Evolutionary conservation across 2,329 filamentous ascomycete species (phyloP), one percentile per base, ranked within the genome.

Genomic region (Phialocephala sp.): DNA sequence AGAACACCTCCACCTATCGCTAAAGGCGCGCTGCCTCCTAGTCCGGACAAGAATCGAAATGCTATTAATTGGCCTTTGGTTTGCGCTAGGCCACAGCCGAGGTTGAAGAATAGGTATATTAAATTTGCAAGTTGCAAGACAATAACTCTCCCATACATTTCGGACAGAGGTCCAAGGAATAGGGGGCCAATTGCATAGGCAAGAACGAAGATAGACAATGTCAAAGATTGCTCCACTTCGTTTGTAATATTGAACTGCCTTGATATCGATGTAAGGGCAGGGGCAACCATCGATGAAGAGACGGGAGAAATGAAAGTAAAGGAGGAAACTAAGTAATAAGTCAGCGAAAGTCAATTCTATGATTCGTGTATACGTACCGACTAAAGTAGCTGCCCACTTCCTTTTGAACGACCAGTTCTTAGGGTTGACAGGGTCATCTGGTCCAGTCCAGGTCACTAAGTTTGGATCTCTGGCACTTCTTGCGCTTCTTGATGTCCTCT

Each of bases 131-230:
- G 59, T 64, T 84, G 81, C 1, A 83, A 68, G 14, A 85, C 72
- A 0, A 72, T 71, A 45, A 78, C 71, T 1, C 84, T 72, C 0
- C 83, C 84, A 60, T 81, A 85, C 0, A 84, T 74, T 66, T 86
- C 84, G 0, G 83, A 83, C 5, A 83, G 75, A 0, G 89, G 88
- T 1, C 89, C 89, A 84, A 89, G 91, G 4, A 91, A 65, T 1
- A 76, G 64, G 0, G 81, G 81, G 0, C 81, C 81, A 32, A 79
- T 79, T 24, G 80, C 80, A 68, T 80, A 83, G 6, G 81, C 81
- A 14, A 83, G 72, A 15, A 84, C 81, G 14, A 80, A 82, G 11
- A 56, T 81, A 77, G 59, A 84, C 72, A 63, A 82, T 73, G 71
- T 83, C 81, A 66, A 80, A 79, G 47, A 80, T 80, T 2, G 86